Percentiles rank a stretch among this genome's conserved stretches.
These are phyloP conservation scores for Leishmania tropica DNA, from an alignment of 208 protist genomes.

Conservation along the genomic window DNA sequence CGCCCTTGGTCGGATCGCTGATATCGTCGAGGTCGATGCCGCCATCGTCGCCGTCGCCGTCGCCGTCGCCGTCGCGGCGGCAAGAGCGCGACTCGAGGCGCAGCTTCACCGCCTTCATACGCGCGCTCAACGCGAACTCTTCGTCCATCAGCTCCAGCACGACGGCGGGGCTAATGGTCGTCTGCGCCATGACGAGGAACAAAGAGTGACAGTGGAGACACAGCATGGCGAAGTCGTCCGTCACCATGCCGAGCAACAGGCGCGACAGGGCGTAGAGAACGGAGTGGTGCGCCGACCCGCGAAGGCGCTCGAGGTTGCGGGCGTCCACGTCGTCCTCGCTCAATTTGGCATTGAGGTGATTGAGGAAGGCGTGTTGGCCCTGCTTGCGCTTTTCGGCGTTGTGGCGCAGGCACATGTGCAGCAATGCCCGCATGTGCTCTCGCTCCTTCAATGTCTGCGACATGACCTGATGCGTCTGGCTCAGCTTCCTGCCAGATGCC, in stretches of 20 bases:
- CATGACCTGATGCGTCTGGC: conserved; percentile 55
- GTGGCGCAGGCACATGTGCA: conserved; percentile 88
- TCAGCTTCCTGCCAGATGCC: conserved; percentile 39
- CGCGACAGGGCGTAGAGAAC: conserved; percentile 81
- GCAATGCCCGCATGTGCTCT: conserved; percentile 76
- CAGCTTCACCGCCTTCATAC: conserved; percentile 67
- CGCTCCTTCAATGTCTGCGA: conserved; percentile 77
- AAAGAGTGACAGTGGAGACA: conserved; percentile 77
- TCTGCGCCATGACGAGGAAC: conserved; percentile 65
- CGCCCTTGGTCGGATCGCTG: conserved; percentile 85
- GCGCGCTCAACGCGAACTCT: conserved; percentile 65
- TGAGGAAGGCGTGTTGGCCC: conserved; percentile 84
- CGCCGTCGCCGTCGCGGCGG: conserved; percentile 13
- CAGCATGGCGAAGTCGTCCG: conserved; percentile 80
- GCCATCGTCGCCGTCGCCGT: conserved; percentile 48
- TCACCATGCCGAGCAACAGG: conserved; percentile 86
- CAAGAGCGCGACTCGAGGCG: conserved; percentile 40
- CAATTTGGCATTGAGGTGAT: conserved; percentile 75
- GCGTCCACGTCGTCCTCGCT: conserved; percentile 67
- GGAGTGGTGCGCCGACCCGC: conserved; percentile 76
- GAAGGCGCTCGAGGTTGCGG: conserved; percentile 65
- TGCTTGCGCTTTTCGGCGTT: conserved; percentile 73
- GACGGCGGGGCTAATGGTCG: conserved; percentile 49
- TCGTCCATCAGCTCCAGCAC: conserved; percentile 77
- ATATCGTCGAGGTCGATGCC: conserved; percentile 85